Conservation (phyloP, 2,329 filamentous ascomycete species). For the Davidsoniella neocaledoniae region DNA sequence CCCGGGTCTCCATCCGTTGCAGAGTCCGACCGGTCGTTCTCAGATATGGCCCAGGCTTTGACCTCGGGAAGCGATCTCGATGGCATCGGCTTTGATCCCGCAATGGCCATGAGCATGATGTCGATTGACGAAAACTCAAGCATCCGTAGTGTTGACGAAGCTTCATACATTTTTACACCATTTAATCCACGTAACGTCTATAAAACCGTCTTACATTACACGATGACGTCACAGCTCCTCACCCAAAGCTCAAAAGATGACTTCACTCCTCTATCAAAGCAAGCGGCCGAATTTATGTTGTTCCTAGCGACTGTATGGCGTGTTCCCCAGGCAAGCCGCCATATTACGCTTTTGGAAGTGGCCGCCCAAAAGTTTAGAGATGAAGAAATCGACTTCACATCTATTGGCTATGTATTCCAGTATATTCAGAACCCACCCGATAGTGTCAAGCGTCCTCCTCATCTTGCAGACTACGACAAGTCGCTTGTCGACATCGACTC, state of each 20-base stretch:
- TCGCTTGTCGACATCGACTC: constrained; percentile 39
- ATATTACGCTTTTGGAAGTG: constrained; percentile 71
- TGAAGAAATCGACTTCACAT: constrained; percentile 64
- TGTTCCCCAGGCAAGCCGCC: constrained; percentile 63
- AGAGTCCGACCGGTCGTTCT: constrained; percentile 32
- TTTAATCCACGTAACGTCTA: constrained; percentile 69
- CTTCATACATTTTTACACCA: constrained; percentile 78
- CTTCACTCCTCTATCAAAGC: constrained; percentile 47
- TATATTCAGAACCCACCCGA: constrained; percentile 22
- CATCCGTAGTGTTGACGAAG: constrained; percentile 39
- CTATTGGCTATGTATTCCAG: constrained; percentile 61
- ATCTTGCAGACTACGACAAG: constrained; percentile 33
- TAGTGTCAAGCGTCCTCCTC: constrained; percentile 53
- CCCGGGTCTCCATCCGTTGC: constrained; percentile 25
- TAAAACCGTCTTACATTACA: constrained; percentile 63
- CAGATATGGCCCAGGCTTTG: constrained; percentile 35
- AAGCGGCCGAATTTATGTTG: constrained; percentile 65
- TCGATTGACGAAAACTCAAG: constrained; percentile 39
- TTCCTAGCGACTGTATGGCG: constrained; percentile 83
- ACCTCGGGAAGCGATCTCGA: constrained; percentile 27
- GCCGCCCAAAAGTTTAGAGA: constrained; percentile 72
- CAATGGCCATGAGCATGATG: constrained; percentile 42
- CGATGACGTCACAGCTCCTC: constrained; percentile 43
- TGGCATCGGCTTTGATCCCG: constrained; percentile 13
- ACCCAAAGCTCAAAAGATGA: constrained; percentile 31